Percentiles rank a stretch among this genome's conserved stretches.
These are phyloP conservation scores for Trichomonas vaginalis DNA, from an alignment of 208 protist species.

Conservation along the genomic window DNA sequence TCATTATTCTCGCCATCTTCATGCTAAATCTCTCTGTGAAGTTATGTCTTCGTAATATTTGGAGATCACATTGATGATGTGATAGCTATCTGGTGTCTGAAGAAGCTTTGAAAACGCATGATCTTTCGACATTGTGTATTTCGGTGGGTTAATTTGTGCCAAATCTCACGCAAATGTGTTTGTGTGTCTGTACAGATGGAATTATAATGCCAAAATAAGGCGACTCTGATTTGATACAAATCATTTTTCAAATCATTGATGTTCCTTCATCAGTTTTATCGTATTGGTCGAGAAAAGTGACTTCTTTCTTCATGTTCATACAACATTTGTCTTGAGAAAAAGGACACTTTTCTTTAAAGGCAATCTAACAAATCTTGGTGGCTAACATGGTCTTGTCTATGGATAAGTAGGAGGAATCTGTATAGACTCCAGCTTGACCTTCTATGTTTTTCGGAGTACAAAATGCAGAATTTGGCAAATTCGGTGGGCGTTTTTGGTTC, in stretches of 20 bases:
- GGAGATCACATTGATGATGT: not conserved
- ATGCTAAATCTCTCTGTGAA: not conserved
- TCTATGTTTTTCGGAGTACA: not conserved
- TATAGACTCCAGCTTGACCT: not conserved
- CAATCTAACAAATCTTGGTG: not conserved
- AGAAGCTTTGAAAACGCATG: not conserved
- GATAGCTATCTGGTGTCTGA: not conserved
- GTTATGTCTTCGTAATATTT: not conserved
- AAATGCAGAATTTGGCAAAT: not conserved
- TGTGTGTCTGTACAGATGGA: not conserved
- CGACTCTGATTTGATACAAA: not conserved
- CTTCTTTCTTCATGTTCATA: not conserved
- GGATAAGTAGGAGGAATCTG: not conserved
- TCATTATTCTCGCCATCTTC: not conserved
- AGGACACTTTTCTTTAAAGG: not conserved
- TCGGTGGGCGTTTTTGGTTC: not conserved
- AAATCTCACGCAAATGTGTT: not conserved
- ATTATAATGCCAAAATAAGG: not conserved
- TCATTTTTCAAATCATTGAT: not conserved
- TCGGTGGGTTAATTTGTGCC: not conserved
- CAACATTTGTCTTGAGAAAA: not conserved
- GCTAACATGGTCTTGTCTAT: not conserved
- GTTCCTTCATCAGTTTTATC: not conserved
- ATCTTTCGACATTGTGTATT: not conserved
- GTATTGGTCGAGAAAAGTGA: not conserved